These are phyloP conservation scores for Lactarius quietus DNA, from an alignment of 768 basidiomycete species.

Conservation along the genomic window DNA sequence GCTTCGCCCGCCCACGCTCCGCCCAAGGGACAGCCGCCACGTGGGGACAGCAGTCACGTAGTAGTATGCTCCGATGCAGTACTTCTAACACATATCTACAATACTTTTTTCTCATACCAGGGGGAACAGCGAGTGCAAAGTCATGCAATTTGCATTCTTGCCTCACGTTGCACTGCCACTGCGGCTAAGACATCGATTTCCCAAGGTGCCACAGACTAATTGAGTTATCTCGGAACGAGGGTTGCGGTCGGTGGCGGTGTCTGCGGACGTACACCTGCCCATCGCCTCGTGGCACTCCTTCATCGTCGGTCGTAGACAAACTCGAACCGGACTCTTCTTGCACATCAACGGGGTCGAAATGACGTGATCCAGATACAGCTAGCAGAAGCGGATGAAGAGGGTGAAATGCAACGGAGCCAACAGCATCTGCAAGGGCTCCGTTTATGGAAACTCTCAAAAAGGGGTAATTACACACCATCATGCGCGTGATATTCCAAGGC, in stretches of 20 bases:
- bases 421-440: constrained; percentile 48
- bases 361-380: constrained; percentile 75
- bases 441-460: neutral
- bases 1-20: no score
- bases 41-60: neutral
- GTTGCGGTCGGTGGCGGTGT: constrained; percentile 7
- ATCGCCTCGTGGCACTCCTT: constrained; percentile 7
- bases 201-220: constrained; percentile 14
- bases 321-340: constrained; percentile 2
- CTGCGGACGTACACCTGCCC: neutral
- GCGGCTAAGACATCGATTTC: neutral
- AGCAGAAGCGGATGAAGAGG: constrained; percentile 56
- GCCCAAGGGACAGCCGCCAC: neutral
- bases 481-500: constrained; percentile 50
- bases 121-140: neutral
- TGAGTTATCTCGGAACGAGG: constrained; percentile 14
- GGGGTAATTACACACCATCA: constrained; percentile 41
- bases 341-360: constrained; percentile 41
- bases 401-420: constrained; percentile 73
- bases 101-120: neutral
- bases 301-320: neutral
- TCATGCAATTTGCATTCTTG: neutral
- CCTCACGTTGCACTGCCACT: neutral
- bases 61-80: neutral
- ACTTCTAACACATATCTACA: neutral